Base-by-base conservation (phyloP, 2,329 filamentous ascomycete species). In the Hymenoscyphus repandus region DNA sequence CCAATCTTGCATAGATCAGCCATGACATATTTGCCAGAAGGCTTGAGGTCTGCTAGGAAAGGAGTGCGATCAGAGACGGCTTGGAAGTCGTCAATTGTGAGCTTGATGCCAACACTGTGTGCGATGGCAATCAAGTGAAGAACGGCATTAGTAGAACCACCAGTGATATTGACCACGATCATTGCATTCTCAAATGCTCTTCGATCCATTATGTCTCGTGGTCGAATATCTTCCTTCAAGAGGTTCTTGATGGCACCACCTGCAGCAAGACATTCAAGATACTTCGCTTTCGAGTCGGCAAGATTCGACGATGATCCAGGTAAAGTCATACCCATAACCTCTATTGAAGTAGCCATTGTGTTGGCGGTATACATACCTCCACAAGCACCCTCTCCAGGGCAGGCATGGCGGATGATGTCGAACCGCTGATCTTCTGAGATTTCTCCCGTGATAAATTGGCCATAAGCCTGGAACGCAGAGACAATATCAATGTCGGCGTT, bases 391-490 rank as follows among this genome's bases (percentile, higher is more conserved):
- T 83, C 77, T 34, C 89, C 88, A 20, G 88, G 88, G 69, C 91
- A 96, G 39, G 93, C 91, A 66, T 97, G 77, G 55, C 90, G 82
- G 69, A 96, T 96, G 65, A 97, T 92, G 70, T 97, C 93, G 69
- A 90, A 95, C 47, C 93, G 85, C 72, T 92, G 78, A 65, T 93
- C 85, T 72, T 99, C 93, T 58, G 78, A 86, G 70, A 97, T 96
- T 65, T 96, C 82, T 39, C 92, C 92, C 11, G 88, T 82, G 62
- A 99, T 85, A 73, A 91, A 97, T 69, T 96, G 89, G 22, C 93
- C 93, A 66, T 97, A 97, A 5, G 92, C 87, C 74, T 99, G 93
- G 81, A 99, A 99, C 39, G 93, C 93, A 45, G 90, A 96, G 53
- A 99, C 88, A 47, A 99, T 95, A 68, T 99, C 92, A 61, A 96